Evolutionary conservation across 345 rosid species (phyloP).

Genomic region (Lumnitzera littorea): DNA sequence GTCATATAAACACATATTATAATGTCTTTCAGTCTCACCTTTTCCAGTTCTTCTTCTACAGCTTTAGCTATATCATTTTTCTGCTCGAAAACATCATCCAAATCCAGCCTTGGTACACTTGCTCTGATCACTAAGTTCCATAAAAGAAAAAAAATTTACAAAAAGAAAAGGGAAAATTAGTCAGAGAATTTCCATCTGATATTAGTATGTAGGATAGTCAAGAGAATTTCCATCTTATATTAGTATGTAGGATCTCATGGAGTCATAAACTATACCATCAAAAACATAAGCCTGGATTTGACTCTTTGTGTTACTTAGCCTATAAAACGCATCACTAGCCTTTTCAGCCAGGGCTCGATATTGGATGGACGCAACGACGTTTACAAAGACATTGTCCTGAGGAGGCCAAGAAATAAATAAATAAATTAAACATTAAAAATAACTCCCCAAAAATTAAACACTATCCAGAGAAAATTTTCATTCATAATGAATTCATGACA

Average conservation of each 20-base stretch:
- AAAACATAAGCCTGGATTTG: constrained; percentile 23
- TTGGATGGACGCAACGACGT: constrained; percentile 22
- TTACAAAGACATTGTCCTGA: constrained; percentile 22
- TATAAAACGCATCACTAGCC: constrained; percentile 20
- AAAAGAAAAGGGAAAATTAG: neutral
- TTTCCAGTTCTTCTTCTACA: constrained; percentile 36
- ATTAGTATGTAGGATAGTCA: too few relatives aligned
- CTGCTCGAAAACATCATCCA: constrained; percentile 34
- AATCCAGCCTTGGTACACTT: constrained; percentile 23
- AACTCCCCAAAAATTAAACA: too few relatives aligned
- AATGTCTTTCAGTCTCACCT: constrained; percentile 8
- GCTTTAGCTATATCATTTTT: constrained; percentile 34
- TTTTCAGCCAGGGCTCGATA: constrained; percentile 18
- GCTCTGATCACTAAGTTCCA: constrained; percentile 25
- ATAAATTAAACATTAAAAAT: too few relatives aligned
- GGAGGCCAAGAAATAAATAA: too few relatives aligned
- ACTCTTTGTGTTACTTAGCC: constrained; percentile 17
- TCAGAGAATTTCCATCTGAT: neutral
- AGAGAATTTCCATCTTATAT: too few relatives aligned
- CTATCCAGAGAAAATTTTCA: too few relatives aligned
- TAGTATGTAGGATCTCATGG: too few relatives aligned
- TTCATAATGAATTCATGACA: too few relatives aligned
- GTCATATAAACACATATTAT: neutral
- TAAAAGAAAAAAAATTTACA: neutral
- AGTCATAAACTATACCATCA: constrained; percentile 9